Base-by-base conservation (phyloP, 2,329 filamentous ascomycete species). In the Trichoderma sp. region DNA sequence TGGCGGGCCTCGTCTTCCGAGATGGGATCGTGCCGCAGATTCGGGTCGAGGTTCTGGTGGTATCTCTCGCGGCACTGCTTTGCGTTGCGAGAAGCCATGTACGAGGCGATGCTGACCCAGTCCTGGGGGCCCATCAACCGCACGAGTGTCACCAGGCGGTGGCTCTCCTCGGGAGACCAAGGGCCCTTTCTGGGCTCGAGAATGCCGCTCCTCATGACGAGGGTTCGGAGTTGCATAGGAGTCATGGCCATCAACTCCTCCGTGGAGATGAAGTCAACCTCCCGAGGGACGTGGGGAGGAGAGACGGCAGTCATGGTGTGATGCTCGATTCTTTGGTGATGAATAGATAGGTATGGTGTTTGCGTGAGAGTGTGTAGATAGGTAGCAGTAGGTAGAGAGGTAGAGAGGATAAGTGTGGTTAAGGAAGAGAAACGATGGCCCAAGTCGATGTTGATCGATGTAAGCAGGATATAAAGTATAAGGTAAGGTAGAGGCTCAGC, bases 41-140 rank as follows among this genome's bases (percentile, higher is more conserved):
- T 84, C 1, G 92, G 91, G 81, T 94, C 97, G 59, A 98, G 86
- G 80, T 98, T 97, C 79, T 98, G 95, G 79, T 97, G 94, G 79
- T 93, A 98, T 62, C 95, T 88, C 84, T 98, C 95, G 72, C 95
- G 90, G 81, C 95, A 98, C 84, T 98, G 95, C 85, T 98, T 98
- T 68, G 95, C 92, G 28, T 93, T 93, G 74, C 95, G 89, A 30
- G 92, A 91, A 72, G 88, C 87, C 77, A 98, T 90, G 75, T 90
- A 86, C 69, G 90, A 85, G 34, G 95, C 90, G 78, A 98, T 97
- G 74, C 90, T 88, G 15, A 97, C 94, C 95, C 95, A 98, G 86
- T 97, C 96, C 80, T 92, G 88, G 36, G 92, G 87, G 36, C 93
- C 93, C 81, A 93, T 90, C 66, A 86, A 85, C 62, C 88, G 85